phyloP scores from a whole-genome alignment of 2,329 filamentous ascomycete species.

The Rutstroemia sp. region DNA sequence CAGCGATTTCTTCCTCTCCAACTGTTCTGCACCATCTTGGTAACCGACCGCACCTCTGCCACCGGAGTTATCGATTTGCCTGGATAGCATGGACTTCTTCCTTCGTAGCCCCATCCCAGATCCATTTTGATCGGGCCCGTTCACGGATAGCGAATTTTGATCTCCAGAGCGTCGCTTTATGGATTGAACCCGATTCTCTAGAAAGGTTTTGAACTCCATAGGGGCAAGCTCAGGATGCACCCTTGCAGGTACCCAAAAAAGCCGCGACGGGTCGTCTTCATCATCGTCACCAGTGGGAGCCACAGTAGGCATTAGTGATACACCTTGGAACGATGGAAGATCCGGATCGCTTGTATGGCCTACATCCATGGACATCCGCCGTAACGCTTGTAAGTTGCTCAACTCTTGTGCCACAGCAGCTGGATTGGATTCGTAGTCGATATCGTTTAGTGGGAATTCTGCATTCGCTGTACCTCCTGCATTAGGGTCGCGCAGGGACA shows the following conservation, averaged over 20 bases:
- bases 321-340: conserved; percentile 62
- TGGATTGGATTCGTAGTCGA: conserved; percentile 68
- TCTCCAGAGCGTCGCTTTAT: conserved; percentile 80
- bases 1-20: conserved; percentile 66
- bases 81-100: conserved; percentile 93
- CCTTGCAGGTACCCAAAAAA: conserved; percentile 94
- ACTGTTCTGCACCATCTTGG: conserved; percentile 72
- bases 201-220: conserved; percentile 91
- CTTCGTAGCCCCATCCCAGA: conserved; percentile 59
- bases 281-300: conserved; percentile 68
- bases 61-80: conserved; percentile 73
- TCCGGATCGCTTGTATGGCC: conserved; percentile 60
- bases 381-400: conserved; percentile 65
- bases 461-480: conserved; percentile 46
- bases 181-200: conserved; percentile 86
- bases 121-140: conserved; percentile 43
- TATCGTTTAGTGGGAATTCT: conserved; percentile 61
- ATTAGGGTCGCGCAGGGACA: conserved; percentile 31
- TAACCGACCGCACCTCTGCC: conserved; percentile 55
- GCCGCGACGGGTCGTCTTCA: conserved; percentile 77
- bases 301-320: conserved; percentile 59
- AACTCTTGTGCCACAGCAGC: conserved; percentile 66
- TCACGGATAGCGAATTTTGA: conserved; percentile 54
- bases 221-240: conserved; percentile 93
- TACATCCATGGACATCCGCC: conserved; percentile 73